Evolutionary conservation across 495 filamentous ascomycete species (phyloP), one percentile per base, ranked within the genome.

Genomic region (Trichoderma asperelloides): DNA sequence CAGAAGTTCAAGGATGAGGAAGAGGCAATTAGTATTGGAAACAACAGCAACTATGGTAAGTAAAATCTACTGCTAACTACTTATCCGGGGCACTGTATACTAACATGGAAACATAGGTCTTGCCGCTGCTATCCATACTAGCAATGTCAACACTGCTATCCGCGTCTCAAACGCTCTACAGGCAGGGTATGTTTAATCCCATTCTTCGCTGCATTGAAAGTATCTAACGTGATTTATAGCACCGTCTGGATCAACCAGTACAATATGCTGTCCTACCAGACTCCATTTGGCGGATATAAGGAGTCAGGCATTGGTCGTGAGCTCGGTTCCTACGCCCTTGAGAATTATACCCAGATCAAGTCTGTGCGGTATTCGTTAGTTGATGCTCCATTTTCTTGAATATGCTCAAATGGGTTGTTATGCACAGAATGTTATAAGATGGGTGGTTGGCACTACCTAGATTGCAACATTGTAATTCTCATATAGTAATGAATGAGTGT

Each of bases 261-360:
- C 5, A 37, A 37, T 7, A 37, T 37, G 33, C 84, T 97, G 64
- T 85, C 89, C 77, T 88, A 91, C 80, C 87, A 90, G 77, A 76
- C 80, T 47, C 91, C 92, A 65, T 96, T 96, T 78, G 92, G 92
- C 78, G 93, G 93, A 62, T 98, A 84, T 87, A 96, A 96, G 87
- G 86, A 92, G 81, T 91, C 87, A 45, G 96, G 95, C 79, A 88
- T 97, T 66, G 95, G 95, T 67, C 91, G 95, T 71, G 95, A 98
- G 80, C 84, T 98, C 43, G 95, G 95, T 70, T 92, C 96, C 83
- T 93, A 89, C 65, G 95, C 93, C 9, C 78, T 98, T 63, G 88
- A 88, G 68, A 96, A 96, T 84, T 98, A 97, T 80, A 93, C 88
- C 51, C 90, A 98, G 81, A 79, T 74, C 69, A 88, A 88, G 82